phyloP scores from a whole-genome alignment of 2,329 filamentous ascomycete genomes.

The Alternaria brassicae region DNA sequence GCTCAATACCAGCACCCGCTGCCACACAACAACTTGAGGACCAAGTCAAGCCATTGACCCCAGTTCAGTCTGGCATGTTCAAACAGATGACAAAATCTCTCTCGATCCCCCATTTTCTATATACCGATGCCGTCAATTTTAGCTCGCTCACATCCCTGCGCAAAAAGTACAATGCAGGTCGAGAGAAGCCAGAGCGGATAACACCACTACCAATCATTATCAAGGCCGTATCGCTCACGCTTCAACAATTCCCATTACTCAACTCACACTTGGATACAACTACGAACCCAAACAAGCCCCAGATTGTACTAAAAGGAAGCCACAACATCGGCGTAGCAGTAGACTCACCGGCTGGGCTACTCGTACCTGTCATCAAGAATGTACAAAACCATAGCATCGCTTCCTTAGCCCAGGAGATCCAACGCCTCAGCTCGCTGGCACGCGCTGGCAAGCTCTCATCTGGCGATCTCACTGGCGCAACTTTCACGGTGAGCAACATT shows the following conservation, averaged over 20 bases:
- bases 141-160: constrained; percentile 76
- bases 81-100: constrained; percentile 95
- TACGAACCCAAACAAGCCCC: constrained; percentile 68
- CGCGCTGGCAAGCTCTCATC: constrained; percentile 75
- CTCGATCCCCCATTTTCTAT: constrained; percentile 92
- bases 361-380: constrained; percentile 91
- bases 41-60: constrained; percentile 72
- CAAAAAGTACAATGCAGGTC: constrained; percentile 69
- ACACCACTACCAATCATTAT: constrained; percentile 94
- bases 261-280: constrained; percentile 81
- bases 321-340: constrained; percentile 98
- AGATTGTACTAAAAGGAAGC: constrained; percentile 76
- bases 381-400: constrained; percentile 79
- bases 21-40: constrained; percentile 60
- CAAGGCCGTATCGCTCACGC: constrained; percentile 88
- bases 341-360: constrained; percentile 85
- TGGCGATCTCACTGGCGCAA: constrained; percentile 81
- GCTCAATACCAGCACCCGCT: constrained; percentile 36
- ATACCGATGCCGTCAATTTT: constrained; percentile 88
- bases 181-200: constrained; percentile 61
- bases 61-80: constrained; percentile 92
- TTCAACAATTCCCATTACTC: constrained; percentile 82
- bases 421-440: constrained; percentile 75
- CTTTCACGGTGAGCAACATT: constrained; percentile 96
- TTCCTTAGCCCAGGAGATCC: constrained; percentile 78